A percentile compares a stretch with the other conserved stretches of the same genome.
These are phyloP conservation scores for Canavalia ensiformis DNA, from an alignment of 306 rosid species.

Conservation along the genomic window DNA sequence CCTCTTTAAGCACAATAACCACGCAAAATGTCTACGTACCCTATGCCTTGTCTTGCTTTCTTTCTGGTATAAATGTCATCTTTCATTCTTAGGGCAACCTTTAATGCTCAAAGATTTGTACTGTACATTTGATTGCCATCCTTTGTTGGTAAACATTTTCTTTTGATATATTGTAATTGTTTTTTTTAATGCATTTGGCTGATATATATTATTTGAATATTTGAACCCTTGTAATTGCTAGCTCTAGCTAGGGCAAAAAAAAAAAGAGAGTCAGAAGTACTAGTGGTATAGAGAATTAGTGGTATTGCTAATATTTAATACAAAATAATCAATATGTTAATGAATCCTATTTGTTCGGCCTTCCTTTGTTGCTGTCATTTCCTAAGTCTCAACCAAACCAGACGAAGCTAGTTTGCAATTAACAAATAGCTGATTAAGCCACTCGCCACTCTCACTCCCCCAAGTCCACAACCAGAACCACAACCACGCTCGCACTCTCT, in stretches of 20 bases:
- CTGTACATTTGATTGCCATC: conserved; percentile 51
- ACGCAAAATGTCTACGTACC: conserved; percentile 57
- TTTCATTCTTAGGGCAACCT: conserved; percentile 58
- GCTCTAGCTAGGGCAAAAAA: conserved; percentile 35
- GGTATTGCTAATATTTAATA: conserved; percentile 21
- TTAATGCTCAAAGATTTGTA: conserved; percentile 52
- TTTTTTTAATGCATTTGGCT: conserved; percentile 11
- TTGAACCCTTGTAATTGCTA: conserved; percentile 29
- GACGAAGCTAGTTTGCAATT: conserved; percentile 49
- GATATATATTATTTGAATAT: conserved; percentile 45
- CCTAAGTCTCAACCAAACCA: conserved; percentile 59
- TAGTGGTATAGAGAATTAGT: conserved; percentile 16
- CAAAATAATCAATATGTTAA: conserved; percentile 42
- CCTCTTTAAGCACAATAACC: conserved; percentile 52
- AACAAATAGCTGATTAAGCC: conserved; percentile 51
- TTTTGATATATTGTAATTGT: not conserved
- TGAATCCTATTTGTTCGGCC: conserved; percentile 16
- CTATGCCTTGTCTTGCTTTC: conserved; percentile 55
- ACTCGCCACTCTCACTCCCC: not conserved
- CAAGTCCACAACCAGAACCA: not conserved
- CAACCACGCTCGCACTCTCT: conserved; percentile 42
- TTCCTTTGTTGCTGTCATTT: conserved; percentile 38
- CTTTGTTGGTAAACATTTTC: conserved; percentile 43
- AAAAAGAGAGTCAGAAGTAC: conserved; percentile 25
- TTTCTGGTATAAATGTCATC: conserved; percentile 54